These are phyloP conservation scores for Inonotus obliquus DNA, from an alignment of 1,284 basidiomycete species.

Conservation along the genomic window DNA sequence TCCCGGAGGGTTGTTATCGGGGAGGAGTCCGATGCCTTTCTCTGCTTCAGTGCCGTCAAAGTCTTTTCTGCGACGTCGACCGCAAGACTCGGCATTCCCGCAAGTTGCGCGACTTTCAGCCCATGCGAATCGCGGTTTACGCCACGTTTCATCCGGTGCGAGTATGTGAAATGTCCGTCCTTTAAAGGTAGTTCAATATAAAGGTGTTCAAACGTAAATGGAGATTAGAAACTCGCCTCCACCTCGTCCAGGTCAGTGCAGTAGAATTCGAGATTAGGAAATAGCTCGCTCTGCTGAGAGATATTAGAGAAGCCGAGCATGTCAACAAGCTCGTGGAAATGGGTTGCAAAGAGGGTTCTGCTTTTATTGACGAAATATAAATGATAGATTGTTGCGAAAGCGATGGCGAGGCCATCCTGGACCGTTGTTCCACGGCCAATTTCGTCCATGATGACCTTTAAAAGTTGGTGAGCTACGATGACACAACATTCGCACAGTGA, in stretches of 20 bases:
- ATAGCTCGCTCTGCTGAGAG: constrained; percentile 40
- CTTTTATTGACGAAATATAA: constrained; percentile 72
- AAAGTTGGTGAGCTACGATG: constrained; percentile 6
- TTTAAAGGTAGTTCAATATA: constrained; percentile 26
- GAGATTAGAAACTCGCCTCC: constrained; percentile 42
- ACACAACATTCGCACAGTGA: background rate
- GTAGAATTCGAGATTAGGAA: constrained; percentile 72
- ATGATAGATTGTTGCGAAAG: constrained; percentile 86
- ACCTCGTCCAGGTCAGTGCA: constrained; percentile 84
- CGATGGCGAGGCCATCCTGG: constrained; percentile 88
- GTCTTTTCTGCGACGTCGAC: constrained; percentile 54
- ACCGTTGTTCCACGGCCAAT: constrained; percentile 94
- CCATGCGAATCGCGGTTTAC: constrained; percentile 93
- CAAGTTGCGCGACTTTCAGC: constrained; percentile 84
- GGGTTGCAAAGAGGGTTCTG: constrained; percentile 90
- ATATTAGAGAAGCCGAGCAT: constrained; percentile 62
- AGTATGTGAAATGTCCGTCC: constrained; percentile 78
- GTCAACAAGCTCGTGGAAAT: constrained; percentile 91
- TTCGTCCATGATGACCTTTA: constrained; percentile 94
- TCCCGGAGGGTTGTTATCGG: constrained; percentile 24
- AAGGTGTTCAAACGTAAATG: background rate
- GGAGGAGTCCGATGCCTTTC: constrained; percentile 22
- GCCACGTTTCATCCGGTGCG: constrained; percentile 76
- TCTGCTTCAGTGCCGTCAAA: constrained; percentile 36
- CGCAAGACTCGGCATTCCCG: constrained; percentile 73